A percentile compares a stretch with the other conserved stretches of the same genome.
Evolutionary conservation across 805 yeast genomes (phyloP).

Genomic region (Huiozyma naganishii): DNA sequence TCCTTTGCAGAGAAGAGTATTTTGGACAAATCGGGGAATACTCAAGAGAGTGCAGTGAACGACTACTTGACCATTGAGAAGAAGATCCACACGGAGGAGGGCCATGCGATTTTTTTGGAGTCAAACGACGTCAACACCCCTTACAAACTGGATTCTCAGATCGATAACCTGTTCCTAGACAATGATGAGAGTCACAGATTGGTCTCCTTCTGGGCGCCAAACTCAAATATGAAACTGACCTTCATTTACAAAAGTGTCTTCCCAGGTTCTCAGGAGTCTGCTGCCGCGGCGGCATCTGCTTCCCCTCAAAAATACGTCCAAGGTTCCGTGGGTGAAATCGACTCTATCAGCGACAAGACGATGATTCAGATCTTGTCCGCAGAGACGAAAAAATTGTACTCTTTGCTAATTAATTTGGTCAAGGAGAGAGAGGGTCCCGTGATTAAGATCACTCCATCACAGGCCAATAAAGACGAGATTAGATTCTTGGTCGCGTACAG

Average conservation of each 20-base stretch:
- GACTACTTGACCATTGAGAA: slow-evolving; percentile 55
- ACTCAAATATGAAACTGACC: slow-evolving; percentile 25
- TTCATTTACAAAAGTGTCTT: slow-evolving; percentile 74
- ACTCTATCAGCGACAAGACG: slow-evolving; percentile 64
- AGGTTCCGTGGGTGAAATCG: slow-evolving; percentile 36
- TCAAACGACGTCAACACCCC: slow-evolving; percentile 31
- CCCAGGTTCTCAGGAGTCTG: slow-evolving; percentile 6
- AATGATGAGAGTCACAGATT: slow-evolving; percentile 64
- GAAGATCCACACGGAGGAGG: slow-evolving; percentile 58
- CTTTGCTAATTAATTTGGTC: slow-evolving; percentile 60
- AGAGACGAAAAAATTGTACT: slow-evolving; percentile 71
- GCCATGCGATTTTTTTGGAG: slow-evolving; percentile 87
- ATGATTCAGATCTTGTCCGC: slow-evolving; percentile 68
- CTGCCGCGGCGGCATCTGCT: background rate
- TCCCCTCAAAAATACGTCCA: background rate
- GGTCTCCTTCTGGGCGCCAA: slow-evolving; percentile 40
- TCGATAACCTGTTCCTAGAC: slow-evolving; percentile 65
- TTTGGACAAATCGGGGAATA: slow-evolving; percentile 12
- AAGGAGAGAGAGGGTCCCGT: slow-evolving; percentile 79
- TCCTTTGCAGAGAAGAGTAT: slow-evolving; percentile 60
- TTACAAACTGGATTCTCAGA: slow-evolving; percentile 55
- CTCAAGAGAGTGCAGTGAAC: background rate
- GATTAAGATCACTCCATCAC: slow-evolving; percentile 64
- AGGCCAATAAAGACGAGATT: slow-evolving; percentile 72
- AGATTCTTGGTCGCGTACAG: slow-evolving; percentile 83